Conservation (phyloP, 1,284 basidiomycete species). For the Trametes pubescens region DNA sequence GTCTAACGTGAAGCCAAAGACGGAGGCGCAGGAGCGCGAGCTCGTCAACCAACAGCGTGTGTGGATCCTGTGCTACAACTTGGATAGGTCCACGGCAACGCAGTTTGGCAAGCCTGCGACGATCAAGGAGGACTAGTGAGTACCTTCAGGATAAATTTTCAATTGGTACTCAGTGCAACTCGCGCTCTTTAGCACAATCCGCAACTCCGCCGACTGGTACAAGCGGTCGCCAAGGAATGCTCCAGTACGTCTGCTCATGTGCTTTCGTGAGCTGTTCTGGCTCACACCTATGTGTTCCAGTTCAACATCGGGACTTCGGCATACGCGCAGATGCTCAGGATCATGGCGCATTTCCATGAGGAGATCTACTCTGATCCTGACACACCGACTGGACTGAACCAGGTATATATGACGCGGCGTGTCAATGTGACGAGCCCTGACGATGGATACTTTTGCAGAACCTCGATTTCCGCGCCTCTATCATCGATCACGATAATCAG, state of each 20-base stretch:
- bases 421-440: neutral
- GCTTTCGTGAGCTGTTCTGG: neutral
- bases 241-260: constrained; percentile 50
- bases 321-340: constrained; percentile 72
- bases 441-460: constrained; percentile 46
- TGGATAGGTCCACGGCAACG: constrained; percentile 84
- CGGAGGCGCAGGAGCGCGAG: constrained; percentile 79
- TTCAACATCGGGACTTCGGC: constrained; percentile 80
- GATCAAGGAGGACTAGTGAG: constrained; percentile 84
- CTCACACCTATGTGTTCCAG: constrained; percentile 43
- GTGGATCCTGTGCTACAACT: constrained; percentile 89
- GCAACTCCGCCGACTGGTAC: constrained; percentile 82
- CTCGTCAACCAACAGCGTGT: constrained; percentile 81
- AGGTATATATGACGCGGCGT: constrained; percentile 47
- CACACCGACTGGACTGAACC: constrained; percentile 75
- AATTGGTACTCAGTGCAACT: neutral
- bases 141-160: constrained; percentile 22
- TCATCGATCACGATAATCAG: constrained; percentile 64
- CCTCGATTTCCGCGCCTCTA: constrained; percentile 72
- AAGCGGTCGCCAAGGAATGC: constrained; percentile 69
- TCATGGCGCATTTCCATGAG: constrained; percentile 78
- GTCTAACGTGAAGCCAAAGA: constrained; percentile 61
- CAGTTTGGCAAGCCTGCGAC: constrained; percentile 90
- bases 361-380: constrained; percentile 79
- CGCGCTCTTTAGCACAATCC: constrained; percentile 60